Conservation (phyloP, 352 stramenopile species). For the Blastocystis sp. region DNA sequence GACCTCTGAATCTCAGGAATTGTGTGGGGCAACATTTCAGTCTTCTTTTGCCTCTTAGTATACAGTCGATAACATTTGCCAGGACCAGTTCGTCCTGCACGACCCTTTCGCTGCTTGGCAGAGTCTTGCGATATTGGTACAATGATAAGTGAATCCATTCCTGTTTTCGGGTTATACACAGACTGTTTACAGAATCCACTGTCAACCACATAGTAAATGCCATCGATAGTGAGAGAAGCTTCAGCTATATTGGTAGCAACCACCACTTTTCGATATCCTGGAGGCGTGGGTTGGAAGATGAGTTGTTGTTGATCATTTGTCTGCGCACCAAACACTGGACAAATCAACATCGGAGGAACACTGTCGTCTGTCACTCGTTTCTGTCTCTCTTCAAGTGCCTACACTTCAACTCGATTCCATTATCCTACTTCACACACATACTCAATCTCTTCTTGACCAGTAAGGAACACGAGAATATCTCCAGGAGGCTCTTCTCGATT, state of each 20-base stretch:
- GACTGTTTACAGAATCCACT: constrained; percentile 87
- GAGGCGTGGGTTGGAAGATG: constrained; percentile 93
- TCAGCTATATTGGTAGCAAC: constrained; percentile 99
- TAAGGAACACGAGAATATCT: constrained; percentile 97
- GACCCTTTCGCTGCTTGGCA: constrained; percentile 87
- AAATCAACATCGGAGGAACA: constrained; percentile 91
- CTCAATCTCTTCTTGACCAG: constrained; percentile 75
- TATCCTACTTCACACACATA: constrained; percentile 59
- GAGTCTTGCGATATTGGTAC: constrained; percentile 93
- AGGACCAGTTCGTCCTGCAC: constrained; percentile 90
- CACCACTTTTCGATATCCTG: constrained; percentile 87
- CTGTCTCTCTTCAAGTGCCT: constrained; percentile 44
- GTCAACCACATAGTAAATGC: constrained; percentile 86
- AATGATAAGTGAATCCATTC: constrained; percentile 97
- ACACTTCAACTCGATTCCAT: not conserved
- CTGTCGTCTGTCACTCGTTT: constrained; percentile 65
- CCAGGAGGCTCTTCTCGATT: constrained; percentile 91
- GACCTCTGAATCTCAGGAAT: constrained; percentile 97
- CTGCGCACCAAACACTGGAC: constrained; percentile 91
- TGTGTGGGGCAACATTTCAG: constrained; percentile 88
- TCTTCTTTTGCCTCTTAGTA: constrained; percentile 92
- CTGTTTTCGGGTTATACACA: constrained; percentile 94
- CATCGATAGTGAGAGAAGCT: constrained; percentile 97
- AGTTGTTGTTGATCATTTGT: constrained; percentile 95
- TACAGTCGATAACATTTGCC: constrained; percentile 99